These are phyloP conservation scores for Starmerella khaoyaiensis DNA, from an alignment of 805 yeast genomes.

Conservation along the genomic window DNA sequence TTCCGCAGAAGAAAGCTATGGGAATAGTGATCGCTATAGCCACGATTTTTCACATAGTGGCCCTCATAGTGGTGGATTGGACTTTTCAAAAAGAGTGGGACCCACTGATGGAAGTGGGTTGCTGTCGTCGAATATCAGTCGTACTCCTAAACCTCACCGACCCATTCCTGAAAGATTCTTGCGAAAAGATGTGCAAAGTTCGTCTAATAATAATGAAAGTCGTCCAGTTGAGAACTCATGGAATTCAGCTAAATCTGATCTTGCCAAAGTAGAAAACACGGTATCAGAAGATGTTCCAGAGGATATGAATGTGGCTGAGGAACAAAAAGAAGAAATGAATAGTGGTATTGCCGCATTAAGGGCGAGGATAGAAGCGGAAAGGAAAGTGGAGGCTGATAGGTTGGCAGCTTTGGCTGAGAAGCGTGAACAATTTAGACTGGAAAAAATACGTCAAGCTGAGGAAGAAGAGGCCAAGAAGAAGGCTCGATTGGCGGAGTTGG, in stretches of 20 bases:
- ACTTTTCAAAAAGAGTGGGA: background rate
- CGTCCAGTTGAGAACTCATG: background rate
- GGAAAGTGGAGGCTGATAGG: constrained; percentile 11
- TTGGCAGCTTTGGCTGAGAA: constrained; percentile 10
- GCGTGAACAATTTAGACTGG: constrained; percentile 12
- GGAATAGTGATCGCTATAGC: too few relatives aligned
- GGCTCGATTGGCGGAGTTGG: background rate
- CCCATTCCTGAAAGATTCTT: constrained; percentile 1
- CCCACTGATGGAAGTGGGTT: constrained; percentile 1
- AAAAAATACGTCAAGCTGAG: constrained; percentile 5
- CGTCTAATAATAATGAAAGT: too few relatives aligned
- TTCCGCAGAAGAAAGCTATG: too few relatives aligned
- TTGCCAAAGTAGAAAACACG: too few relatives aligned
- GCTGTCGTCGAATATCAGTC: background rate
- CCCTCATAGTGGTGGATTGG: too few relatives aligned
- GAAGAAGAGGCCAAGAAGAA: constrained; percentile 5
- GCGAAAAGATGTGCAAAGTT: too few relatives aligned
- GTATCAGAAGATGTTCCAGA: background rate
- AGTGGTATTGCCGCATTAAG: constrained; percentile 24
- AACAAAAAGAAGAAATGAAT: constrained; percentile 26
- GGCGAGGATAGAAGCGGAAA: constrained; percentile 17
- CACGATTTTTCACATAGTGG: too few relatives aligned
- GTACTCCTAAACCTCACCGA: constrained; percentile 1
- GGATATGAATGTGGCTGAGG: background rate
- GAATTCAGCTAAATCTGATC: background rate